Evolutionary conservation across 371 early-diverging fungal genomes (phyloP).

Genomic region (Chytridium lagenaria): DNA sequence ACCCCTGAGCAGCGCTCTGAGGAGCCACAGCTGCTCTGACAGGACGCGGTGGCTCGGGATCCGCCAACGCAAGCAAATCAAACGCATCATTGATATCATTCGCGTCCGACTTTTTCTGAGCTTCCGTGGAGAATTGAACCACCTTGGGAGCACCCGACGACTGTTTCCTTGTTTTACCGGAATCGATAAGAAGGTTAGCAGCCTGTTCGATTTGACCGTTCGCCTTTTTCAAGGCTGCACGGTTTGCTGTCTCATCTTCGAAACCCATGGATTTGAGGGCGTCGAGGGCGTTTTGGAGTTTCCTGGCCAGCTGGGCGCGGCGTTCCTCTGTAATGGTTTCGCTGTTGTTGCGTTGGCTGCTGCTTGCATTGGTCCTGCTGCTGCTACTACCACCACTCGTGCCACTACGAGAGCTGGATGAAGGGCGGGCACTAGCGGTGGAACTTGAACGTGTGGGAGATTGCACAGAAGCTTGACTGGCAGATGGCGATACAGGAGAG

Average conservation of each 20-base stretch:
- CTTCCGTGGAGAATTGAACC: neutral
- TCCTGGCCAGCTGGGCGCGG: constrained; percentile 37
- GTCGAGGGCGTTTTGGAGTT: constrained; percentile 42
- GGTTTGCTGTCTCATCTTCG: constrained; percentile 31
- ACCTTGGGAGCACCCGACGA: too few species aligned
- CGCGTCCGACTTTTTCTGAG: neutral
- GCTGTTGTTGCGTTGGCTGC: neutral
- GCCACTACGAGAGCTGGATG: too few species aligned
- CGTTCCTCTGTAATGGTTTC: constrained; percentile 14
- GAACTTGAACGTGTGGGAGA: constrained; percentile 14
- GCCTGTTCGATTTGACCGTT: constrained; percentile 73
- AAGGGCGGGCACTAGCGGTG: too few species aligned
- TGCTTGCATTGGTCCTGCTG: constrained; percentile 12
- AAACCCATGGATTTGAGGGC: constrained; percentile 65
- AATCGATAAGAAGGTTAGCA: constrained; percentile 68
- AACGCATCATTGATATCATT: neutral
- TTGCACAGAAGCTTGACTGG: constrained; percentile 42
- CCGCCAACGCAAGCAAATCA: neutral
- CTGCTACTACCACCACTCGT: too few species aligned
- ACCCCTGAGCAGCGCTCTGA: neutral
- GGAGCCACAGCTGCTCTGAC: neutral
- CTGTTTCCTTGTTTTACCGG: neutral
- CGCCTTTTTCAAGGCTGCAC: constrained; percentile 46
- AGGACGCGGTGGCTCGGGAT: neutral
- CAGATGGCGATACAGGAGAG: neutral